These are phyloP conservation scores for Ophiostoma ips DNA, from an alignment of 2,329 filamentous ascomycete species.

Conservation along the genomic window DNA sequence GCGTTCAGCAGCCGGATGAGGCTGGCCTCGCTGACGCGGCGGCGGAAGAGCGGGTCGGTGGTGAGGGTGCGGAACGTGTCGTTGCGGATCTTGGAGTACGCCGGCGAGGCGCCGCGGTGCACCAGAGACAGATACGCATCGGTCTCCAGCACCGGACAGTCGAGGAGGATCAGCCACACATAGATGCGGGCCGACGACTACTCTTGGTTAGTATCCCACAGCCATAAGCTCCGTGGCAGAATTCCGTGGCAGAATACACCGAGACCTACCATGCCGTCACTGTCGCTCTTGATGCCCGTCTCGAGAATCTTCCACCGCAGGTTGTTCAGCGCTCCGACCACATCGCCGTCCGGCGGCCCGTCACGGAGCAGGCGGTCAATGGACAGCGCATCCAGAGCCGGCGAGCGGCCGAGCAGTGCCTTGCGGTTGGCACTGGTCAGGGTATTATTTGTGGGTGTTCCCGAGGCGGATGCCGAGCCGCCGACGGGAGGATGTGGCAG, in stretches of 20 bases:
- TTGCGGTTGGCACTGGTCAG: conserved; percentile 27
- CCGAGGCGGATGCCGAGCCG: conserved; percentile 15
- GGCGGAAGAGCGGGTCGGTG: conserved; percentile 91
- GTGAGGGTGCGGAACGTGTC: conserved; percentile 95
- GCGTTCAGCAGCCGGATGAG: conserved; percentile 90
- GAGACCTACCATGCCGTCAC: conserved; percentile 60
- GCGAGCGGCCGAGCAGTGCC: conserved; percentile 31
- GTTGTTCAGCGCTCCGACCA: conserved; percentile 52
- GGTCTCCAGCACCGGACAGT: conserved; percentile 71
- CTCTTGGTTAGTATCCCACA: not conserved
- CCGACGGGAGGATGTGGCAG: not conserved
- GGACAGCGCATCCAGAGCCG: conserved; percentile 40
- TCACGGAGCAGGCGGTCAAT: conserved; percentile 69
- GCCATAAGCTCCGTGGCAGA: too few relatives aligned
- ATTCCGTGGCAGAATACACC: not conserved
- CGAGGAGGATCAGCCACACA: conserved; percentile 86
- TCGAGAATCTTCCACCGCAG: conserved; percentile 60
- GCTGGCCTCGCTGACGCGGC: conserved; percentile 88
- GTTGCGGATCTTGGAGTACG: conserved; percentile 95
- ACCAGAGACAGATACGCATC: conserved; percentile 82
- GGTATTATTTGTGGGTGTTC: conserved; percentile 22
- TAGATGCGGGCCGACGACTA: conserved; percentile 90
- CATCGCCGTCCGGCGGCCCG: conserved; percentile 60
- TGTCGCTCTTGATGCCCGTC: conserved; percentile 61
- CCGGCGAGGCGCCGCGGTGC: conserved; percentile 83